Base-by-base conservation (phyloP, 305 asterid species). In the Fraxinus albicans region DNA sequence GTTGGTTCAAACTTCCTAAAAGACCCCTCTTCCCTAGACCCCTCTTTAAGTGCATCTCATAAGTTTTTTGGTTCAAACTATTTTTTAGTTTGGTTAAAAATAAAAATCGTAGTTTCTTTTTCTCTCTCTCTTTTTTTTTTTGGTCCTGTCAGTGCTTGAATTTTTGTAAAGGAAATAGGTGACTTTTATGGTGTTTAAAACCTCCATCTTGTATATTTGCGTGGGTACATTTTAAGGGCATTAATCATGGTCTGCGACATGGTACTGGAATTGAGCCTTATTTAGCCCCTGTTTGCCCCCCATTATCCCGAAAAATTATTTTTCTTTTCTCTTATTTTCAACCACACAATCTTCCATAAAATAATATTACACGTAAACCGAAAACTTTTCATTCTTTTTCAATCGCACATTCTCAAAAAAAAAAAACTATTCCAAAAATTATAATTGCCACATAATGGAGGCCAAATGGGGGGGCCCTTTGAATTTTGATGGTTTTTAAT, bases 401-500 rank as follows among this genome's bases (percentile, higher is more conserved):
- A 40, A 40, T 8, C 3, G 2, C 47, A 8, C 2, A 8, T 8
- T 40, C 42, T 6, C 6, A 34, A 34, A 34, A 34, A 35, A 35
- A 38, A 38, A 40, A 40, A 40, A 40, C 12, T 8, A 40, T 8
- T 40, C 47, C 47, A 40, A 40, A 40, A 40, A 40, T 40, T 40
- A 40, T 40, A 40, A 40, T 40, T 1, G 47, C 44, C 10, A 40
- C 10, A 40, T 40, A 40, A 8, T 40, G 47, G 9, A 10, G 47
- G 47, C 13, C 9, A 40, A 40, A 40, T 0, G 47, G 47, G 44
- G 47, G 47, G 31, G 21, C 21, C 55, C 36, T 58, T 0, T 44
- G 7, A 60, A 15, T 73, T 81, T 36, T 47, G 15, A 72, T 77
- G 76, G 23, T 76, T 67, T 74, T 76, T 81, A 65, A 33, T 73